phyloP scores from a whole-genome alignment of 441 rosid genomes.

The Populus hybrid region DNA sequence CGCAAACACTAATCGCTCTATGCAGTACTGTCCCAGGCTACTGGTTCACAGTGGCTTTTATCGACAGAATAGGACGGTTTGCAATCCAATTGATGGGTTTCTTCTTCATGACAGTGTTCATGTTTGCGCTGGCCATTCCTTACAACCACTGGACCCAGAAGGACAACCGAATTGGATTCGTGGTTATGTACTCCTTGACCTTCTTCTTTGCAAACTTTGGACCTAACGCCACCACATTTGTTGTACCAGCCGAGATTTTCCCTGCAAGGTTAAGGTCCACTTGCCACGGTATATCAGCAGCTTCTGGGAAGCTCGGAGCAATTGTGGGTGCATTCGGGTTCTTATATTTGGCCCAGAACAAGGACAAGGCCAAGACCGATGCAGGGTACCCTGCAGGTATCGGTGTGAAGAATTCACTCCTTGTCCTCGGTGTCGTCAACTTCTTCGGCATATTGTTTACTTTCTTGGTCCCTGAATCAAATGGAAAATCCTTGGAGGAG shows the following conservation, averaged over 20 bases:
- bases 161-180: slow-evolving; percentile 66
- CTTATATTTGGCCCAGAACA: slow-evolving; percentile 65
- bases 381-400: slow-evolving; percentile 86
- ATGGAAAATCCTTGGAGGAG: slow-evolving; percentile 78
- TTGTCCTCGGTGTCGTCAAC: slow-evolving; percentile 58
- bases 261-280: slow-evolving; percentile 84
- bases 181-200: slow-evolving; percentile 59
- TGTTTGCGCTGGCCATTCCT: slow-evolving; percentile 79
- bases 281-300: slow-evolving; percentile 88
- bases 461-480: slow-evolving; percentile 75
- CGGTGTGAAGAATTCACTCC: slow-evolving; percentile 63
- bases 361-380: slow-evolving; percentile 67
- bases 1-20: slow-evolving; percentile 74
- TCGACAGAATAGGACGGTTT: slow-evolving; percentile 67
- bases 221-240: slow-evolving; percentile 81
- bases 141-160: slow-evolving; percentile 70
- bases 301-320: slow-evolving; percentile 78
- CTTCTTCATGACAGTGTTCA: slow-evolving; percentile 87
- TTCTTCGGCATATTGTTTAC: slow-evolving; percentile 58
- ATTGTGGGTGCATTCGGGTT: slow-evolving; percentile 88
- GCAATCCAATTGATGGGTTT: slow-evolving; percentile 81
- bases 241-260: slow-evolving; percentile 89
- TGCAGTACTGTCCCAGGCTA: slow-evolving; percentile 81
- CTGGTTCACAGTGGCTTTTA: slow-evolving; percentile 78
- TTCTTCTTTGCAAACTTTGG: slow-evolving; percentile 91